These are phyloP conservation scores for Combretum micranthum DNA, from an alignment of 345 rosid genomes.

Conservation along the genomic window DNA sequence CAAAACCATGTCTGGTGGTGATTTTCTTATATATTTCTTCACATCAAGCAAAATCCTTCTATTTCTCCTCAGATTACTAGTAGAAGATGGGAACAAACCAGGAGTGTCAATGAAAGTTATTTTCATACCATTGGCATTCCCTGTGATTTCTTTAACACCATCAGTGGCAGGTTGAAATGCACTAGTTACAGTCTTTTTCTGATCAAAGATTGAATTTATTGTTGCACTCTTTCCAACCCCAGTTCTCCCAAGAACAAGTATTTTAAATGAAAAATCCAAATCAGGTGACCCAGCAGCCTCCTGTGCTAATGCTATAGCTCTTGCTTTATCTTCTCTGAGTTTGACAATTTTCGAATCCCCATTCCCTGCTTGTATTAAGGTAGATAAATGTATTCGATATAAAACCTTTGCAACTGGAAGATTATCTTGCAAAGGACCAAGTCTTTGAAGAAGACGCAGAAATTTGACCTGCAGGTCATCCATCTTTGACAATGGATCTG, in stretches of 20 bases:
- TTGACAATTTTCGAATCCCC: constrained; percentile 51
- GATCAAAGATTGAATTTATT: constrained; percentile 75
- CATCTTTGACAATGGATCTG: constrained; percentile 48
- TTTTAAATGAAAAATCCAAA: constrained; percentile 57
- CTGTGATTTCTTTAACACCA: constrained; percentile 57
- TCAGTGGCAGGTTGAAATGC: constrained; percentile 78
- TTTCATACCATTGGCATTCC: constrained; percentile 61
- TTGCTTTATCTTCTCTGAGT: constrained; percentile 40
- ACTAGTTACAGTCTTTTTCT: constrained; percentile 53
- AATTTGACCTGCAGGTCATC: constrained; percentile 65
- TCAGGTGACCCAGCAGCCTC: constrained; percentile 67
- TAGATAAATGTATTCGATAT: constrained; percentile 68
- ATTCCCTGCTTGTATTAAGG: constrained; percentile 69
- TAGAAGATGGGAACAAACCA: constrained; percentile 58
- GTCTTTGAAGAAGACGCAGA: constrained; percentile 56
- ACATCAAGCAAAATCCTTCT: constrained; percentile 65
- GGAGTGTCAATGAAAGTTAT: constrained; percentile 88
- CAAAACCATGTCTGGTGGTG: constrained; percentile 77
- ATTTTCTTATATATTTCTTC: constrained; percentile 55
- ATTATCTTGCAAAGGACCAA: constrained; percentile 55
- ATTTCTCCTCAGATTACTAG: constrained; percentile 53
- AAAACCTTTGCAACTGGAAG: constrained; percentile 72
- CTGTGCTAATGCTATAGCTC: constrained; percentile 55
- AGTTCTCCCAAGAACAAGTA: constrained; percentile 87
- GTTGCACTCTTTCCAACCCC: constrained; percentile 99